phyloP scores from a whole-genome alignment of 2,329 filamentous ascomycete genomes.

The Neonectria ditissima region DNA sequence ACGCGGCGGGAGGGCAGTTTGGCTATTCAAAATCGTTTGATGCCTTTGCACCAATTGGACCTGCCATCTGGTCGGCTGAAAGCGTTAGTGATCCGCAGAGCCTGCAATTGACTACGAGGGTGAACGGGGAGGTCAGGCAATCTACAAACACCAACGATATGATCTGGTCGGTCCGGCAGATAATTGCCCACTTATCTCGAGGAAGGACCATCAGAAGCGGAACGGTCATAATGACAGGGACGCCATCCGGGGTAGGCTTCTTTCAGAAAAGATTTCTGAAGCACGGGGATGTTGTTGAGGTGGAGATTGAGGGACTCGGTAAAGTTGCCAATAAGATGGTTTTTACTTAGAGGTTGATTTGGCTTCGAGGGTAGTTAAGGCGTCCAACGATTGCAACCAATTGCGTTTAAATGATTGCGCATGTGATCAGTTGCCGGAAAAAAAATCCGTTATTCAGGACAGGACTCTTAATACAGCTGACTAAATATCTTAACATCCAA shows the following conservation, averaged over 20 bases:
- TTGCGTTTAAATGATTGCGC: too few species aligned
- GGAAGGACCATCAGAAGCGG: slow-evolving; percentile 14
- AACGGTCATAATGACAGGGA: slow-evolving; percentile 24
- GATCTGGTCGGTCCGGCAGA: slow-evolving; percentile 17
- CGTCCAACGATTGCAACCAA: too few species aligned
- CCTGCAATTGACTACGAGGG: slow-evolving; percentile 12
- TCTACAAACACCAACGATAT: slow-evolving; percentile 14
- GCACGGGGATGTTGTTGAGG: slow-evolving; percentile 15
- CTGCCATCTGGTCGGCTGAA: slow-evolving; percentile 9
- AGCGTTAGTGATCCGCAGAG: slow-evolving; percentile 6
- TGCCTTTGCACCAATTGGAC: slow-evolving; percentile 17
- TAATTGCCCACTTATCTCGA: slow-evolving; percentile 14
- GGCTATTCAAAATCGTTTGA: slow-evolving; percentile 24
- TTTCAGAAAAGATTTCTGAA: slow-evolving; percentile 12
- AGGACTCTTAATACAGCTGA: too few species aligned
- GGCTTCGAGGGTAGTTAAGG: too few species aligned
- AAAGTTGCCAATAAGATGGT: slow-evolving; percentile 16
- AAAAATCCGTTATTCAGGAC: too few species aligned
- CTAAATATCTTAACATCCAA: too few species aligned
- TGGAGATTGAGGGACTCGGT: slow-evolving; percentile 14
- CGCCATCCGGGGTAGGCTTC: slow-evolving; percentile 15
- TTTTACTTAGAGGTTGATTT: slow-evolving; percentile 9
- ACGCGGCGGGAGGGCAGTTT: slow-evolving; percentile 15
- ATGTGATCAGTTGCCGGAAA: too few species aligned
- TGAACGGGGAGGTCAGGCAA: slow-evolving; percentile 18